These are phyloP conservation scores for Mycosphaerella arachidis DNA, from an alignment of 2,329 filamentous ascomycete species.

Conservation along the genomic window DNA sequence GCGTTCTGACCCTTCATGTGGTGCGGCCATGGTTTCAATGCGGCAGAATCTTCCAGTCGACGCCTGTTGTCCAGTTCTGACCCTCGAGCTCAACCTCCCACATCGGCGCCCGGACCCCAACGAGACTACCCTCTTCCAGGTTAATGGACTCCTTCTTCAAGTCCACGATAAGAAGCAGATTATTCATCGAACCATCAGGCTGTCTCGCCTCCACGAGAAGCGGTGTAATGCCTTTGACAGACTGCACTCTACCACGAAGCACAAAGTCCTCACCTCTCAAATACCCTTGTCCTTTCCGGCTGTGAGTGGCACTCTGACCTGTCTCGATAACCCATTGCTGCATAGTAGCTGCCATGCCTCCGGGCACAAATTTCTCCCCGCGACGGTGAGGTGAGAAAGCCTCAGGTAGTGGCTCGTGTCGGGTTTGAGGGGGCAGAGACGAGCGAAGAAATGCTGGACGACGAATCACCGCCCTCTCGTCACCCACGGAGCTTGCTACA, in stretches of 20 bases:
- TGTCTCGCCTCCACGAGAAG: conserved; percentile 16
- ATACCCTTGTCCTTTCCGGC: conserved; percentile 21
- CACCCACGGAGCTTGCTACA: conserved; percentile 6
- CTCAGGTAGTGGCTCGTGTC: conserved; percentile 43
- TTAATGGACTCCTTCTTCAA: conserved; percentile 24
- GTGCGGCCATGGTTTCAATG: neutral
- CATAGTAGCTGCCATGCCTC: conserved; percentile 48
- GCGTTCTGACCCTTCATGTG: neutral
- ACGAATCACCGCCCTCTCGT: conserved; percentile 9
- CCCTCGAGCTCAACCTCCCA: conserved; percentile 40
- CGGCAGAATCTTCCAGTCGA: conserved; percentile 37
- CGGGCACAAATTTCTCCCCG: conserved; percentile 46
- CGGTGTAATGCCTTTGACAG: conserved; percentile 18
- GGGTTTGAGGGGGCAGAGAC: conserved; percentile 29
- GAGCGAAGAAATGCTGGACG: conserved; percentile 40
- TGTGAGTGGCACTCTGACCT: conserved; percentile 28
- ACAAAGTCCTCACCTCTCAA: conserved; percentile 25
- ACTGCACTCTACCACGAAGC: conserved; percentile 17
- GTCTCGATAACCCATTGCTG: conserved; percentile 49
- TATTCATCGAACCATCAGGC: conserved; percentile 11
- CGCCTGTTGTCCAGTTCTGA: conserved; percentile 37
- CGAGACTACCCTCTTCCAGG: conserved; percentile 23
- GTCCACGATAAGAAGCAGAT: conserved; percentile 21
- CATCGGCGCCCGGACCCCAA: conserved; percentile 38
- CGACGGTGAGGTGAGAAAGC: conserved; percentile 52